phyloP scores from a whole-genome alignment of 306 rosid species.

The Calophaca sinica region DNA sequence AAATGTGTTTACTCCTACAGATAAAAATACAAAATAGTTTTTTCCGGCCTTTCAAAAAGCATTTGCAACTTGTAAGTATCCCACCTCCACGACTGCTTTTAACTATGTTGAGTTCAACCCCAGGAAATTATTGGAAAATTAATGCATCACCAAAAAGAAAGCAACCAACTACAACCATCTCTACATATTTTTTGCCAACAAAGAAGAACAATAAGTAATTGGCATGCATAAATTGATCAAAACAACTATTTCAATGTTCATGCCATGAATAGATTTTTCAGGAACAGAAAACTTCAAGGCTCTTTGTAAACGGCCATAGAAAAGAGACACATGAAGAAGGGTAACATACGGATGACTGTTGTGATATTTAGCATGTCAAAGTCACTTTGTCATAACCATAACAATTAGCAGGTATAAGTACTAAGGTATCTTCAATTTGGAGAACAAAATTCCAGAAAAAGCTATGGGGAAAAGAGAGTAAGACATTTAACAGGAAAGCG shows the following conservation, averaged over 20 bases:
- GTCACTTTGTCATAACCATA: constrained; percentile 3
- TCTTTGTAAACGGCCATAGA: background rate
- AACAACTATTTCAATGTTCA: constrained; percentile 27
- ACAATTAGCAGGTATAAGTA: constrained; percentile 8
- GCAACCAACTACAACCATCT: background rate
- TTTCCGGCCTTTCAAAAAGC: constrained; percentile 22
- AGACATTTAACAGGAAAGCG: constrained; percentile 4
- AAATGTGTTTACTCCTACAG: constrained; percentile 8
- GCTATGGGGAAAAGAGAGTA: background rate
- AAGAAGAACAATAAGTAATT: background rate
- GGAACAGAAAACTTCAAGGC: constrained; percentile 5
- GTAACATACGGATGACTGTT: background rate
- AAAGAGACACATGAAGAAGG: background rate
- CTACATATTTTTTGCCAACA: background rate
- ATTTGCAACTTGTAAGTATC: background rate
- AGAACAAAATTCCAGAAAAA: constrained; percentile 2
- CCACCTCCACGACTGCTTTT: constrained; percentile 1
- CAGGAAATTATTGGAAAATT: background rate
- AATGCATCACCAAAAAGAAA: constrained; percentile 31
- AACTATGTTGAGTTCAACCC: constrained; percentile 26
- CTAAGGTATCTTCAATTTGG: background rate
- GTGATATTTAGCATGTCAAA: background rate
- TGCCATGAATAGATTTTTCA: background rate
- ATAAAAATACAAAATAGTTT: constrained; percentile 10
- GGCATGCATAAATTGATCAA: background rate